phyloP scores from a whole-genome alignment of 2,329 filamentous ascomycete genomes.

The Dothideomycetes sp. region DNA sequence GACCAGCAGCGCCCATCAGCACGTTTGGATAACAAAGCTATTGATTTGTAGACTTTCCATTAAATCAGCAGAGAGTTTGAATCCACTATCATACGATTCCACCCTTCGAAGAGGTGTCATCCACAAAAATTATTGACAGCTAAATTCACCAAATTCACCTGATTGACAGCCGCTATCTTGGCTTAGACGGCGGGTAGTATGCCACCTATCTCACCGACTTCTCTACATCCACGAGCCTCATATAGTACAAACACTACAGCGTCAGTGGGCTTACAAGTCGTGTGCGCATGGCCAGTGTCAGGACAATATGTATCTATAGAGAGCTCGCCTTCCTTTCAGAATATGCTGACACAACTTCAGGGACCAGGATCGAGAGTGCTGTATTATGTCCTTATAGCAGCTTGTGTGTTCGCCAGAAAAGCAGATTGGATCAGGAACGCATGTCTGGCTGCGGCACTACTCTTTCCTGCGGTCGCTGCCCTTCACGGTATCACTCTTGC shows the following conservation, averaged over 20 bases:
- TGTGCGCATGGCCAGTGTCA: slow-evolving; percentile 49
- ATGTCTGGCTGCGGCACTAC: slow-evolving; percentile 52
- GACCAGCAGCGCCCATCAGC: no score
- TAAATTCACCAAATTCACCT: not conserved
- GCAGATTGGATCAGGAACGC: slow-evolving; percentile 54
- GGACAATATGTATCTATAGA: slow-evolving; percentile 54
- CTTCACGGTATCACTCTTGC: slow-evolving; percentile 55
- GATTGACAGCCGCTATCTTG: not conserved
- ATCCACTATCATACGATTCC: not conserved
- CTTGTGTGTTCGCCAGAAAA: slow-evolving; percentile 55
- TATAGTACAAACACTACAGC: slow-evolving; percentile 17
- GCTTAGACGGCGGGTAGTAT: slow-evolving; percentile 17
- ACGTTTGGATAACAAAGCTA: no score
- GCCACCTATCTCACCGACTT: slow-evolving; percentile 28
- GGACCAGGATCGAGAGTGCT: slow-evolving; percentile 44
- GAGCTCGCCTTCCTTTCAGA: no score
- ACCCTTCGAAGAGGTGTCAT: no score
- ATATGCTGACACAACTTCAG: no score
- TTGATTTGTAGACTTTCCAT: no score
- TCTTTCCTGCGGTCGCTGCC: slow-evolving; percentile 56
- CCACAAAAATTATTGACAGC: no score
- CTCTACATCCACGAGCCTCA: slow-evolving; percentile 23
- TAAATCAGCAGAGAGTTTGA: no score
- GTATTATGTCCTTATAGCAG: slow-evolving; percentile 55
- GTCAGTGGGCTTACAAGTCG: slow-evolving; percentile 33